Conservation (phyloP, 148 eudicot genomes). For the Chenopodium album region DNA sequence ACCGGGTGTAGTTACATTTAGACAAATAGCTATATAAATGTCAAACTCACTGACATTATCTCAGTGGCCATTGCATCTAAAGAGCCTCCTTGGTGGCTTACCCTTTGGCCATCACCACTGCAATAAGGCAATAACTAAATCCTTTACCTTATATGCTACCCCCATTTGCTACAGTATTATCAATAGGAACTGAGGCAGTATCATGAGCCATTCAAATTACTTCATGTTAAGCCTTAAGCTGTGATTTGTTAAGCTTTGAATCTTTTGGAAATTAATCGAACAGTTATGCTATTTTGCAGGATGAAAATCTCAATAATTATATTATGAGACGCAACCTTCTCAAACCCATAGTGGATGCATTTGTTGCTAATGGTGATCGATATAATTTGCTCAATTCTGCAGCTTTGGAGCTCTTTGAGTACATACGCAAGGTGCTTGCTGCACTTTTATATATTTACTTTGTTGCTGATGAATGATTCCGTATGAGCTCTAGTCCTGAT, state of each 20-base stretch:
- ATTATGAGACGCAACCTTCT: constrained; percentile 75
- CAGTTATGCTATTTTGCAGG: constrained; percentile 47
- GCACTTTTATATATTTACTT: neutral
- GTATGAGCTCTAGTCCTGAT: constrained; percentile 7
- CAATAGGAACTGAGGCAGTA: neutral
- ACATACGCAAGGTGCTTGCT: constrained; percentile 62
- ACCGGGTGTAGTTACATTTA: neutral
- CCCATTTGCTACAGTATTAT: neutral
- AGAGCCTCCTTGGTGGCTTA: neutral
- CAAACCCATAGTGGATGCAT: constrained; percentile 84
- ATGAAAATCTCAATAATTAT: constrained; percentile 79
- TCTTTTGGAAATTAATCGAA: neutral
- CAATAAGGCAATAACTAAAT: neutral
- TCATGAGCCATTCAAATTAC: neutral
- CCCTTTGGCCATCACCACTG: neutral
- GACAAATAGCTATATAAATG: neutral
- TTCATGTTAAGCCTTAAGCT: neutral
- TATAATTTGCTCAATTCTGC: constrained; percentile 89
- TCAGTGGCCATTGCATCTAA: neutral
- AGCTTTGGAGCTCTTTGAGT: constrained; percentile 85
- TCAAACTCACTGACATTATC: neutral
- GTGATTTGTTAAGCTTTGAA: neutral
- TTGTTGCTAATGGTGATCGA: constrained; percentile 82
- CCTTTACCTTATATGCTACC: neutral
- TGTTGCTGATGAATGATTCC: constrained; percentile 10